Evolutionary conservation across 2,329 filamentous ascomycete species (phyloP).

Genomic region (Epichloe typhina): DNA sequence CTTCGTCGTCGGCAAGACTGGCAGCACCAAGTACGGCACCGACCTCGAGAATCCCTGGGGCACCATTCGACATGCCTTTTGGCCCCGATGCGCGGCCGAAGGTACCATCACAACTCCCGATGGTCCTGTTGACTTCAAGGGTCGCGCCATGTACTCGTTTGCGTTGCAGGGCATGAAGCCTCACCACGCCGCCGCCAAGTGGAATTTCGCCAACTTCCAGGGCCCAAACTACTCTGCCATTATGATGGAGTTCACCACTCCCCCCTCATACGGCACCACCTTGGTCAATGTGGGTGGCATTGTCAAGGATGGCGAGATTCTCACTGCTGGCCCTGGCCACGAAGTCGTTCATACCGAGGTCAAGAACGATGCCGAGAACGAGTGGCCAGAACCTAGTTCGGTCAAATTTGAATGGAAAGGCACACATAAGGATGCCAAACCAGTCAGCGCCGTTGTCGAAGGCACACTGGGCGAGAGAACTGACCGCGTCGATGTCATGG

Average conservation of each 20-base stretch:
- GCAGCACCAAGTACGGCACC: slow-evolving; percentile 74
- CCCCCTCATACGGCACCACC: slow-evolving; percentile 77
- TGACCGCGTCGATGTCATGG: slow-evolving; percentile 86
- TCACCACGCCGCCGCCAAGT: slow-evolving; percentile 80
- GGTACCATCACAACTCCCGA: slow-evolving; percentile 75
- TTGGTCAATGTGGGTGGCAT: slow-evolving; percentile 73
- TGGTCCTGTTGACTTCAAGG: slow-evolving; percentile 70
- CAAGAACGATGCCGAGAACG: slow-evolving; percentile 61
- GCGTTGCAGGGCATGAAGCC: slow-evolving; percentile 98
- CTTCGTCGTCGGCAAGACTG: slow-evolving; percentile 74
- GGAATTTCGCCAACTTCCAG: slow-evolving; percentile 93
- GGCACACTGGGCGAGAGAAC: slow-evolving; percentile 53
- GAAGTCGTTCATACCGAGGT: slow-evolving; percentile 55
- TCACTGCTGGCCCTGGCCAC: slow-evolving; percentile 56
- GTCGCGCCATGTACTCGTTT: slow-evolving; percentile 66
- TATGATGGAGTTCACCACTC: slow-evolving; percentile 94
- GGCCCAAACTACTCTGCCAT: slow-evolving; percentile 74
- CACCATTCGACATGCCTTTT: slow-evolving; percentile 82
- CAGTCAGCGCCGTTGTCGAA: slow-evolving; percentile 55
- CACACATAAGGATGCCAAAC: slow-evolving; percentile 61
- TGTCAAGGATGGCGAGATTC: slow-evolving; percentile 65
- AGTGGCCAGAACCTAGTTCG: slow-evolving; percentile 77
- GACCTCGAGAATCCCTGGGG: slow-evolving; percentile 84
- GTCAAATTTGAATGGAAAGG: slow-evolving; percentile 69
- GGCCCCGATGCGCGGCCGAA: slow-evolving; percentile 73